A percentile compares a stretch with the other conserved stretches of the same genome.
Evolutionary conservation across 345 rosid genomes (phyloP).

Genomic region (Syzygium jambos): DNA sequence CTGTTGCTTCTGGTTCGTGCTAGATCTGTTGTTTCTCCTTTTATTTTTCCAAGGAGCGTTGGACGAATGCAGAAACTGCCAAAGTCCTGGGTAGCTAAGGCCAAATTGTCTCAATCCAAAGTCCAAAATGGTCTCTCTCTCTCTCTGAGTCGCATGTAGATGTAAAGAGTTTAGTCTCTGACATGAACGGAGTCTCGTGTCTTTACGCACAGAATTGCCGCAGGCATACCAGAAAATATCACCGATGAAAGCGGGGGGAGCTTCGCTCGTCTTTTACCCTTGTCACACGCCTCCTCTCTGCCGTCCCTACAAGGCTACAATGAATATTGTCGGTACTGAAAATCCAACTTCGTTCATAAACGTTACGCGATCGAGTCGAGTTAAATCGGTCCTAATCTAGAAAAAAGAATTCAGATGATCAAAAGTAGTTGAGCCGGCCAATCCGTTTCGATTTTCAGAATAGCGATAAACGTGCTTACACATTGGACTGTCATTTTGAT

Average conservation of each 20-base stretch:
- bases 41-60: slow-evolving; percentile 23
- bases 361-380: not conserved
- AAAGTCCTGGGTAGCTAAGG: slow-evolving; percentile 15
- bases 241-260: not conserved
- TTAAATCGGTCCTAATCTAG: not conserved
- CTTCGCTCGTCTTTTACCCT: not conserved
- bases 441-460: not conserved
- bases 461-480: not conserved
- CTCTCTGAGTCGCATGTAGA: not conserved
- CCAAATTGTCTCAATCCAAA: not conserved
- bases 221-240: not conserved
- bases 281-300: not conserved
- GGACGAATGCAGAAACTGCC: slow-evolving; percentile 38
- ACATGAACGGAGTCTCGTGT: not conserved
- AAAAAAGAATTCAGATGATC: not conserved
- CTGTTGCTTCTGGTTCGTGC: slow-evolving; percentile 3
- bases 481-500: not conserved
- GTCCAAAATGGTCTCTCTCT: not conserved
- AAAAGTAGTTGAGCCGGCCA: not conserved
- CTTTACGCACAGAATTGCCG: not conserved
- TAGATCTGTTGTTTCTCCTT: not conserved
- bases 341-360: not conserved
- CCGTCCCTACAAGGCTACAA: not conserved
- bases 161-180: not conserved
- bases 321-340: not conserved